Percentiles rank a stretch among this genome's conserved stretches.
phyloP scores from a whole-genome alignment of 2,329 filamentous ascomycete species.

The Pyrenophora seminiperda region DNA sequence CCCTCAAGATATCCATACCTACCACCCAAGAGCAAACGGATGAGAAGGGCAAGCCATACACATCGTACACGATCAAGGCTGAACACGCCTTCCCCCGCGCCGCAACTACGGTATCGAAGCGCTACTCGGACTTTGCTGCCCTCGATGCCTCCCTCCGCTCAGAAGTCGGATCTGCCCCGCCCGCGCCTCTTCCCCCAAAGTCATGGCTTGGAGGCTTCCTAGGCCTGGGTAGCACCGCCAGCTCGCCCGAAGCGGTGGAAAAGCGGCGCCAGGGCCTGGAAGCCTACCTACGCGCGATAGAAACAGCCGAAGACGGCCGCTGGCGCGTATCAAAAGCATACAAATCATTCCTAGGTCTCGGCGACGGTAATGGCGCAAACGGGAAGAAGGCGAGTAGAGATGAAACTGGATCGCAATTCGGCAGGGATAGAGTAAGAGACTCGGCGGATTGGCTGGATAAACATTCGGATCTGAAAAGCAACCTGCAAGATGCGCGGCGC shows the following conservation, averaged over 20 bases:
- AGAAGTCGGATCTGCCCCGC: slow-evolving; percentile 67
- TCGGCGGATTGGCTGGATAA: slow-evolving; percentile 73
- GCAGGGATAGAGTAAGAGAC: slow-evolving; percentile 53
- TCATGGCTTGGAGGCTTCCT: slow-evolving; percentile 70
- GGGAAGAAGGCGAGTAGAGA: slow-evolving; percentile 24
- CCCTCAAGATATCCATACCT: slow-evolving; percentile 55
- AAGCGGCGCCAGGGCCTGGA: slow-evolving; percentile 71
- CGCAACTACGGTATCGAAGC: slow-evolving; percentile 76
- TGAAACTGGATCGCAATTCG: slow-evolving; percentile 45
- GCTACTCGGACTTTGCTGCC: slow-evolving; percentile 77
- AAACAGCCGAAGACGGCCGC: slow-evolving; percentile 72
- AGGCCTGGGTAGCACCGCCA: slow-evolving; percentile 62
- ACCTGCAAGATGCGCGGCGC: slow-evolving; percentile 69
- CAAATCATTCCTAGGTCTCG: slow-evolving; percentile 73
- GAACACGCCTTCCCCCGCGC: slow-evolving; percentile 77
- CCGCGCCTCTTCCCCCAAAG: slow-evolving; percentile 71
- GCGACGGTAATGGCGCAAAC: slow-evolving; percentile 28
- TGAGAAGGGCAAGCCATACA: slow-evolving; percentile 66
- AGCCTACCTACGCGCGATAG: slow-evolving; percentile 72
- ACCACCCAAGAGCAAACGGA: slow-evolving; percentile 57
- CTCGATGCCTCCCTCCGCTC: slow-evolving; percentile 68
- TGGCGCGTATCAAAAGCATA: slow-evolving; percentile 77
- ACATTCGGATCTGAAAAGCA: slow-evolving; percentile 72
- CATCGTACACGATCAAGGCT: slow-evolving; percentile 77
- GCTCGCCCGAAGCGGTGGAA: slow-evolving; percentile 71